Percentiles rank a stretch among this genome's conserved stretches.
phyloP scores from a whole-genome alignment of 352 stramenopile species.

The Globisporangium echinulatum region DNA sequence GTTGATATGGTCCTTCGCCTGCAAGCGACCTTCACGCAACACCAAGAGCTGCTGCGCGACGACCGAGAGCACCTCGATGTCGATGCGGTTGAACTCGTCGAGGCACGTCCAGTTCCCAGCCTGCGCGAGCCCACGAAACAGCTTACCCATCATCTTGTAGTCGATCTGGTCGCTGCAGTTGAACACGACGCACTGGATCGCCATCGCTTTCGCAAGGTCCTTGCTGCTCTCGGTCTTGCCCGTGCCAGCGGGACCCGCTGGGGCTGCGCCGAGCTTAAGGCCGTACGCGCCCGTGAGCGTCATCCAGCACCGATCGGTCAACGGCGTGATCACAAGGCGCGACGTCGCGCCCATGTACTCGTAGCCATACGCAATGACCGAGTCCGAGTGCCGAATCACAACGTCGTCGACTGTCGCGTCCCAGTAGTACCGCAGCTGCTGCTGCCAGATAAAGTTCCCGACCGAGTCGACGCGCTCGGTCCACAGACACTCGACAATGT shows the following conservation, averaged over 20 bases:
- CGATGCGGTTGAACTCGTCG: constrained; percentile 95
- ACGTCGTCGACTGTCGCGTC: constrained; percentile 85
- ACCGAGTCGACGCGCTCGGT: constrained; percentile 58
- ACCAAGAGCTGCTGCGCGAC: constrained; percentile 89
- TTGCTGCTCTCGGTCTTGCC: constrained; percentile 97
- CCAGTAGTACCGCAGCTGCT: constrained; percentile 94
- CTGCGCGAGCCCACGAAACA: constrained; percentile 91
- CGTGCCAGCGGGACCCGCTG: constrained; percentile 91
- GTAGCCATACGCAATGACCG: constrained; percentile 90
- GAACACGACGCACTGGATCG: constrained; percentile 93
- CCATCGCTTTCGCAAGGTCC: constrained; percentile 92
- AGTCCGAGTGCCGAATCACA: constrained; percentile 85
- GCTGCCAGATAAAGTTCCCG: constrained; percentile 92
- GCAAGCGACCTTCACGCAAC: constrained; percentile 66
- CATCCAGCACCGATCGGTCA: constrained; percentile 95
- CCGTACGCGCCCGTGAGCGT: constrained; percentile 93
- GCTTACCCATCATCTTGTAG: constrained; percentile 96
- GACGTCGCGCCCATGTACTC: constrained; percentile 94
- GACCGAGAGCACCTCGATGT: constrained; percentile 92
- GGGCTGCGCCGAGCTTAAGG: constrained; percentile 90
- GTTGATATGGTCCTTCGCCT: constrained; percentile 88
- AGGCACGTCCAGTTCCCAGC: constrained; percentile 88
- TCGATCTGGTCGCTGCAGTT: constrained; percentile 96
- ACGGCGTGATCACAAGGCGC: constrained; percentile 75
- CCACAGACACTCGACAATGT: constrained; percentile 81